Base-by-base conservation (phyloP, 306 rosid genomes). In the Oemleria cerasiformis region DNA sequence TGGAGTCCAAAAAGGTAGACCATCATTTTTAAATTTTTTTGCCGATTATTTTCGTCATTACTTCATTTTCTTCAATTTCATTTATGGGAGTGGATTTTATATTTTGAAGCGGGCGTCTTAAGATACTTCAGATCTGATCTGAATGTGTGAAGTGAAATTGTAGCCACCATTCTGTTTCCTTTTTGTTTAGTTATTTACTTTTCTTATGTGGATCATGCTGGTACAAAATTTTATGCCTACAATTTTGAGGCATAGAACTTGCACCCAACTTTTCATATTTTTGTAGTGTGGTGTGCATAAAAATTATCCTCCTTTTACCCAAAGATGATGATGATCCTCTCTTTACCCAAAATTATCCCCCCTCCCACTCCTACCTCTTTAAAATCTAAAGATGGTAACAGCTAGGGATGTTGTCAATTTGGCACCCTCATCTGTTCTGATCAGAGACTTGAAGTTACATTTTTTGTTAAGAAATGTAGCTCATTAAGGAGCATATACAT, bases 1-100 rank as follows among this genome's bases (percentile, higher is more conserved):
- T 94, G 80, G 97, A 91, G 73, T 83, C 89, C 84, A 91, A 88
- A 87, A 84, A 81, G 97, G 99, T 91, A 66, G 41, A 50, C 51
- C 63, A 25, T 25, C 63, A 25, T 25, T 25, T 25, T 25, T 25
- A 25, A 25, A 1, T 25, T 25, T 25, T 25, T 25, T 25, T 25
- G 1, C 30, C 30, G 30, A 25, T 1, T 25, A 25, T 25, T 25
- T 25, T 25, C 30, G 65, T 13, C 75, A 44, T 44, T 53, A n/a
- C 49, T 49, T 25, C 21, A 0, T 71, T 53, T 76, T 78, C 69
- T 74, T 74, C 25, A 51, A 19, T 78, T 71, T 43, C 58, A 64
- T 73, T 53, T 58, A 30, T 73, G 68, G 34, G 66, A 49, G 50
- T 71, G n/a, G 51, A 54, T 56, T 56, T 73, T 55, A 39, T 51